Evolutionary conservation across 106 monocot genomes (phyloP), one percentile per base, ranked within the genome.

Genomic region (Allium cepa): DNA sequence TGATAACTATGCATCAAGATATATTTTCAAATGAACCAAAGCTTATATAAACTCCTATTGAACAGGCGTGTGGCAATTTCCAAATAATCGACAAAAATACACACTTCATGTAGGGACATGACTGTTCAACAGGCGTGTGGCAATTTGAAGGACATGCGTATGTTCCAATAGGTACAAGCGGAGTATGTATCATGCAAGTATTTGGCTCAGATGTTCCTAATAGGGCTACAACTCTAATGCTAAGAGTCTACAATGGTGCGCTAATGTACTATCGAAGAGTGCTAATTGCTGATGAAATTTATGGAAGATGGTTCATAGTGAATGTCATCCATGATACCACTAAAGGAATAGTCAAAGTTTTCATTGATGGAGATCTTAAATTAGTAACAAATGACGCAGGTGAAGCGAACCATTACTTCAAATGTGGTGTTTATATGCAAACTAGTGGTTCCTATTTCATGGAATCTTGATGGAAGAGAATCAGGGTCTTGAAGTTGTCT

Each of bases 341-440:
- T 22, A 22, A 22, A 22, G 22, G 10, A 66, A 14, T 8, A 58
- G 57, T 28, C 47, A 59, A 13, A 36, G 71, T 77, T 28, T 77
- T 49, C 71, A 58, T 77, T 45, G 22, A 77, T 26, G 56, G 58
- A 3, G 58, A 3, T 7, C 59, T 50, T 7, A 77, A 77, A 16
- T 18, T 77, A 9, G 46, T 48, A 4, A 52, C 17, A 9, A 17
- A 57, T 9, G 63, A 65, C 15, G 13, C 46, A 7, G 71, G 77
- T 59, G 66, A 57, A 52, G 52, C 27, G 50, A 49, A 26, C 8
- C 66, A 66, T 66, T 71, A 50, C 58, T 77, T 77, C 70, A 77
- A 77, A 14, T 71, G 13, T 50, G 77, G 77, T 10, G 77, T 77
- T 49, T 77, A 77, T 58, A 45, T 28, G 26, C 77, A 77, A 13